Percentiles rank a stretch among this genome's conserved stretches.
Evolutionary conservation across 1,284 basidiomycete genomes (phyloP).

Genomic region (Prillingera fragicola): DNA sequence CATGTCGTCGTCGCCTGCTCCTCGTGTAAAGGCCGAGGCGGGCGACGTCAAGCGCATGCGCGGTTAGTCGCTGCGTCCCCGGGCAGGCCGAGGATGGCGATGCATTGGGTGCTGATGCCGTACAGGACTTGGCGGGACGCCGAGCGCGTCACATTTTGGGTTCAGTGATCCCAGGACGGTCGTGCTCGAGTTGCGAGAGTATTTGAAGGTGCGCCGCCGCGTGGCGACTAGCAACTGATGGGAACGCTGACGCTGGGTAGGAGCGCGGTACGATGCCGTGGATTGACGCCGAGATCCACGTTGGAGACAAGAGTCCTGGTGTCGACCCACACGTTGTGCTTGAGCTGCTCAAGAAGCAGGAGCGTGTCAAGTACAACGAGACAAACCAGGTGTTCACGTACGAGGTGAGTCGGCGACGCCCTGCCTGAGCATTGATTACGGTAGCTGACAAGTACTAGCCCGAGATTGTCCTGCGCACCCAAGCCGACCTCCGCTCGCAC

Average conservation of each 20-base stretch:
- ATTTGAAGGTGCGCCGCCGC: slow-evolving; percentile 31
- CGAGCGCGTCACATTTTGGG: slow-evolving; percentile 6
- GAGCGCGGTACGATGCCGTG: slow-evolving; percentile 26
- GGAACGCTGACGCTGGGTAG: slow-evolving; percentile 14
- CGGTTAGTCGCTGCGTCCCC: no score
- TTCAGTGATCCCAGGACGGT: slow-evolving; percentile 31
- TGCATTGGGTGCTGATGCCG: no score
- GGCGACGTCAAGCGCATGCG: slow-evolving; percentile 15
- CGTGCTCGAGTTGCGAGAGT: slow-evolving; percentile 26
- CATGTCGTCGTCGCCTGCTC: slow-evolving; percentile 8
- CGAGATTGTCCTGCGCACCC: slow-evolving; percentile 32
- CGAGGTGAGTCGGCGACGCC: slow-evolving; percentile 26
- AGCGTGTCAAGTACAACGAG: slow-evolving; percentile 39
- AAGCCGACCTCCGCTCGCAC: slow-evolving; percentile 33
- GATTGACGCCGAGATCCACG: slow-evolving; percentile 33
- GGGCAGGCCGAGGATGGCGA: no score
- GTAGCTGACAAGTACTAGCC: slow-evolving; percentile 26
- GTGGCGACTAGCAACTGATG: neutral
- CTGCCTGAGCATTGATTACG: neutral
- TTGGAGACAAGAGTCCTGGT: slow-evolving; percentile 30
- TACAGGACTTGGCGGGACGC: slow-evolving; percentile 6
- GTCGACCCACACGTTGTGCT: slow-evolving; percentile 31
- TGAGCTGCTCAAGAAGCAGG: slow-evolving; percentile 36
- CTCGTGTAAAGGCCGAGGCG: slow-evolving; percentile 11
- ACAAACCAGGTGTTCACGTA: slow-evolving; percentile 43